Conservation (phyloP, 208 protist genomes). For the Trypanosoma mega region DNA sequence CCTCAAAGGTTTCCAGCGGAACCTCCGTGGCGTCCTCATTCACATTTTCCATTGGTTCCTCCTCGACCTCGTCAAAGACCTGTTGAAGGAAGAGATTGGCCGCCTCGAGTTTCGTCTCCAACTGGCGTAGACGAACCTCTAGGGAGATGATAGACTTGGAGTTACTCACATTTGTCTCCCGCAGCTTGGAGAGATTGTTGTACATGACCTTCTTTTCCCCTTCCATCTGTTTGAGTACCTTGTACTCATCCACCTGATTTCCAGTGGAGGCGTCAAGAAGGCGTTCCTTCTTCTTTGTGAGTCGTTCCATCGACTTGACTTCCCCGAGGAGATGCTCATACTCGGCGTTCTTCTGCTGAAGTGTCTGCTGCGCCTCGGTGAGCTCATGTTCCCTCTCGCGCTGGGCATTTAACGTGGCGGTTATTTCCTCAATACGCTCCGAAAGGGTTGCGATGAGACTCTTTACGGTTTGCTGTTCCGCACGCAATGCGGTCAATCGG, state of each 20-base stretch:
- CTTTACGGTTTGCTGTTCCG: slow-evolving; percentile 52
- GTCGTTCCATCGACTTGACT: slow-evolving; percentile 64
- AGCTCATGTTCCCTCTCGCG: slow-evolving; percentile 45
- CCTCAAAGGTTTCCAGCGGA: slow-evolving; percentile 66
- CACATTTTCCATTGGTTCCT: slow-evolving; percentile 46
- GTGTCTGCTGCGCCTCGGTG: slow-evolving; percentile 44
- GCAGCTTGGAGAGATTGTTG: slow-evolving; percentile 65
- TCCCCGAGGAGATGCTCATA: slow-evolving; percentile 47
- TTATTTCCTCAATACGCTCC: slow-evolving; percentile 48
- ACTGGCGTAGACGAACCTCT: slow-evolving; percentile 67
- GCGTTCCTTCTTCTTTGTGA: slow-evolving; percentile 83
- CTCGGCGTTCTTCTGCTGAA: slow-evolving; percentile 37
- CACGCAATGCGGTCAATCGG: slow-evolving; percentile 34
- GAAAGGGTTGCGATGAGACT: slow-evolving; percentile 42
- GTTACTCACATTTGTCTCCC: slow-evolving; percentile 64
- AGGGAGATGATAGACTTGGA: slow-evolving; percentile 78
- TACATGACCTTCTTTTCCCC: slow-evolving; percentile 75
- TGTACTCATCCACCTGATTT: slow-evolving; percentile 56
- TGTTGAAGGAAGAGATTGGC: slow-evolving; percentile 76
- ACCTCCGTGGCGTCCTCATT: slow-evolving; percentile 59
- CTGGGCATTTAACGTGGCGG: slow-evolving; percentile 35
- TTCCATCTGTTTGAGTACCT: slow-evolving; percentile 66
- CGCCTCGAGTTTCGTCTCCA: slow-evolving; percentile 71
- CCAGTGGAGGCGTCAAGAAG: slow-evolving; percentile 35
- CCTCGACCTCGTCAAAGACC: slow-evolving; percentile 67